Base-by-base conservation (phyloP, 1,284 basidiomycete genomes). In the Cerrena zonata region DNA sequence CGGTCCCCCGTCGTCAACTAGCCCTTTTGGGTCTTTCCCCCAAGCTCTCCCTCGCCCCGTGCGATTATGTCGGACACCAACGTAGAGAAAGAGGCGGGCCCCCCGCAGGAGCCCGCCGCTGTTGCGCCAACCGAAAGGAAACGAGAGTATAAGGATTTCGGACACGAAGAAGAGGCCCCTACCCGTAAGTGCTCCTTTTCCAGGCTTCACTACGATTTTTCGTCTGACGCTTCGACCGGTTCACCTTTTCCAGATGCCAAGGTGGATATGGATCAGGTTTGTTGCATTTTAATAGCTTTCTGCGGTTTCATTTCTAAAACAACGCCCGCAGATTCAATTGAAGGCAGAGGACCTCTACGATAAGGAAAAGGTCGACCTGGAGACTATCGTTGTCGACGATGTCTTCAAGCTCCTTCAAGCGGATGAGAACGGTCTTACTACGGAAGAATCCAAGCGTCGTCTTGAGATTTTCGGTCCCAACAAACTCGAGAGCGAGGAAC, bases 351-450 rank as follows among this genome's bases (percentile, higher is more conserved):
- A 98, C 72, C 76, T 98, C 45, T 96, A 95, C 71, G 91, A 95
- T 74, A 96, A 95, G 77, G 93, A 97, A 75, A 98, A 98, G 78
- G 94, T 98, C 71, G 94, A 98, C 72, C 80, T 98, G 51, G 94
- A 97, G 77, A 94, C 92, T 45, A 87, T 98, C 65, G 89, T 93
- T 62, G 89, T 98, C 68, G 93, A 95, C 61, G 94, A 97, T 66
- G 93, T 97, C 70, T 94, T 95, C 82, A 91, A 87, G 58, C 86
- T 98, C 56, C 85, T 98, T 49, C 94, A 97, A 73, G 94, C 83
- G 63, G 76, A 79, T 60, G 88, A 94, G 57, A 76, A 78, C 44
- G 94, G 94, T 82, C 80, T 98, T 42, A 71, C 75, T 26, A 56
- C 70, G 5, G 84, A 83, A 26, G 94, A 98, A 73, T 87, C 90